A percentile compares a stretch with the other conserved stretches of the same genome.
These are phyloP conservation scores for Phaeotremella skinneri DNA, from an alignment of 768 basidiomycete genomes.

Conservation along the genomic window DNA sequence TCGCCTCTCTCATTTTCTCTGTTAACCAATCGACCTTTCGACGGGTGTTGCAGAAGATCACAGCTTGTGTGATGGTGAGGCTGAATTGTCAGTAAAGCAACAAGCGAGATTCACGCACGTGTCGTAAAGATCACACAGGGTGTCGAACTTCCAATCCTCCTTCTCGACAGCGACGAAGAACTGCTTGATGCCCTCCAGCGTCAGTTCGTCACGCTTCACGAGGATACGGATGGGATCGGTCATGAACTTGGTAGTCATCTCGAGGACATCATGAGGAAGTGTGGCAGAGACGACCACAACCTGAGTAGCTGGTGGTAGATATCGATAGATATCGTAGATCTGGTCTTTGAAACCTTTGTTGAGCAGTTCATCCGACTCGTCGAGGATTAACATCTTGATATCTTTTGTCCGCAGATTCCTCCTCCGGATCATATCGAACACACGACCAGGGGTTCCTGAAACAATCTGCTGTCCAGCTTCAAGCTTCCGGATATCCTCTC, in stretches of 20 bases:
- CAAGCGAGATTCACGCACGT: conserved; percentile 54
- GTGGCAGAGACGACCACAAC: conserved; percentile 96
- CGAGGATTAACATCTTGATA: conserved; percentile 66
- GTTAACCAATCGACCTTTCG: conserved; percentile 99
- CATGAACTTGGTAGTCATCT: conserved; percentile 99
- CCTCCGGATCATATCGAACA: conserved; percentile 98
- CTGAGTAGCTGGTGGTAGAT: conserved; percentile 93
- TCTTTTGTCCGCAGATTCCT: conserved; percentile 88
- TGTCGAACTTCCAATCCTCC: conserved; percentile 99
- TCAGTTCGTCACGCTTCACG: conserved; percentile 98
- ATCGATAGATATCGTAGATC: conserved; percentile 97
- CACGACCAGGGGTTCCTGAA: conserved; percentile 94
- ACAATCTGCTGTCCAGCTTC: conserved; percentile 98
- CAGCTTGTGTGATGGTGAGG: conserved; percentile 96
- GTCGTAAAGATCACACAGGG: conserved; percentile 93
- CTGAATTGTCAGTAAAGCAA: conserved; percentile 8
- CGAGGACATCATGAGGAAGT: conserved; percentile 91
- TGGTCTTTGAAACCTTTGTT: conserved; percentile 99
- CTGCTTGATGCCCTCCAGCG: conserved; percentile 65
- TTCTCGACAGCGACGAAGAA: conserved; percentile 89
- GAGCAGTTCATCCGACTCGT: conserved; percentile 82
- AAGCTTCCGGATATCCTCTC: conserved; percentile 94
- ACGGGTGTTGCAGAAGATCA: conserved; percentile 98
- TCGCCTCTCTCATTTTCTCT: conserved; percentile 97
- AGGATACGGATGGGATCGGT: conserved; percentile 91